Evolutionary conservation across 148 eudicot genomes (phyloP), one percentile per base, ranked within the genome.

Genomic region (Rhododendron williamsianum): DNA sequence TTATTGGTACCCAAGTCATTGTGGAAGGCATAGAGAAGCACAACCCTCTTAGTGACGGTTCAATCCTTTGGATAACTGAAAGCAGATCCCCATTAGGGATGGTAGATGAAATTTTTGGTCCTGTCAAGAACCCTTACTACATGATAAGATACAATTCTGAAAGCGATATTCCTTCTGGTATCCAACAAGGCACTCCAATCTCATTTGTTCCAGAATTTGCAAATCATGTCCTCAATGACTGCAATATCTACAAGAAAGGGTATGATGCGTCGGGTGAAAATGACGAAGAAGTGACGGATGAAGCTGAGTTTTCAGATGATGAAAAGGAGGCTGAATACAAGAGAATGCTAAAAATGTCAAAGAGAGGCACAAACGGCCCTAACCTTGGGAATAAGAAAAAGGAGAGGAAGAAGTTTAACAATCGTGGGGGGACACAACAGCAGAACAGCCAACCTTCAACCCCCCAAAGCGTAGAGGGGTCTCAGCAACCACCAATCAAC

Each of bases 61-160:
- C 99, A 45, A 93, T 95, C 86, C 88, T 97, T 81, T 97, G 99
- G 99, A 91, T 95, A 84, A 89, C 94, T 25, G 98, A 93, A 85
- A 92, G 81, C 71, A 88, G 96, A 89, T 87, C 86, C 81, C 98
- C 99, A 48, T 87, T 97, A 35, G 99, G 99, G 38, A 54, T 90
- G 82, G 92, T 97, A 18, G 99, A 97, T 89, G 99, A 97, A 85
- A 94, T 97, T 46, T 97, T 97, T 85, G 98, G 99, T 63, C 99
- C 99, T n/a, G 98, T 97, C 27, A 95, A 95, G 90, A 91, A 88
- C 82, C 99, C 99, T 48, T 94, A 88, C 82, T 97, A 97, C 76
- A 87, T 93, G 45, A 94, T 95, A 84, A 90, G 99, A 74, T 92
- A 94, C 89, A 97, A 97, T 84, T 91, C 98, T 30, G 99, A 97